Conservation (phyloP, 169 alveolate genomes). For the Babesia gibsoni region DNA sequence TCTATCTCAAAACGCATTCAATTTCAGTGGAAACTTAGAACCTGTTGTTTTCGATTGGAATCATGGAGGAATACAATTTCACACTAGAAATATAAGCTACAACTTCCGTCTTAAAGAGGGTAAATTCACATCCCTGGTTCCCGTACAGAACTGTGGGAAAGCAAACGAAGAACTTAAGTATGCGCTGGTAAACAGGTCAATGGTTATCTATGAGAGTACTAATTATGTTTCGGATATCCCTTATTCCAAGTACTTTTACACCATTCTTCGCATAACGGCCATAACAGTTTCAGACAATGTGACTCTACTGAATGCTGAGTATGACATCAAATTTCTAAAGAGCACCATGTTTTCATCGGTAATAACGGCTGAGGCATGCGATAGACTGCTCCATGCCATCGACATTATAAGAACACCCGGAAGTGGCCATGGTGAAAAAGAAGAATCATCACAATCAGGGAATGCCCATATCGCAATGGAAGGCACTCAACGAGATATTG, state of each 20-base stretch:
- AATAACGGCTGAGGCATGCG: constrained; percentile 43
- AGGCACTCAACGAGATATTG: too few relatives aligned
- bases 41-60: constrained; percentile 48
- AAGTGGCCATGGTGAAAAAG: too few relatives aligned
- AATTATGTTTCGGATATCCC: constrained; percentile 31
- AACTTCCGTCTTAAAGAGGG: constrained; percentile 29
- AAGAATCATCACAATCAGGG: too few relatives aligned
- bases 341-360: constrained; percentile 29
- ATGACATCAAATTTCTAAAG: constrained; percentile 36
- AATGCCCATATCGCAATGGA: too few relatives aligned
- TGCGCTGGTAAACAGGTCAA: constrained; percentile 11
- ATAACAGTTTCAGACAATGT: neutral
- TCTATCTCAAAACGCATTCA: constrained; percentile 20
- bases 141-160: constrained; percentile 8
- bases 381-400: constrained; percentile 7
- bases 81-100: constrained; percentile 3
- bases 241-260: constrained; percentile 44
- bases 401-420: too few relatives aligned
- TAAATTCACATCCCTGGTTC: constrained; percentile 15
- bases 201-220: constrained; percentile 33
- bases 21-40: constrained; percentile 25
- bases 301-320: constrained; percentile 17
- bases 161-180: constrained; percentile 48
- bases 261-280: constrained; percentile 44
- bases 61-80: constrained; percentile 15